Percentiles rank a stretch among this genome's conserved stretches.
Conservation (phyloP, 176 grass and related monocot species). For the Eleusine coracana region DNA sequence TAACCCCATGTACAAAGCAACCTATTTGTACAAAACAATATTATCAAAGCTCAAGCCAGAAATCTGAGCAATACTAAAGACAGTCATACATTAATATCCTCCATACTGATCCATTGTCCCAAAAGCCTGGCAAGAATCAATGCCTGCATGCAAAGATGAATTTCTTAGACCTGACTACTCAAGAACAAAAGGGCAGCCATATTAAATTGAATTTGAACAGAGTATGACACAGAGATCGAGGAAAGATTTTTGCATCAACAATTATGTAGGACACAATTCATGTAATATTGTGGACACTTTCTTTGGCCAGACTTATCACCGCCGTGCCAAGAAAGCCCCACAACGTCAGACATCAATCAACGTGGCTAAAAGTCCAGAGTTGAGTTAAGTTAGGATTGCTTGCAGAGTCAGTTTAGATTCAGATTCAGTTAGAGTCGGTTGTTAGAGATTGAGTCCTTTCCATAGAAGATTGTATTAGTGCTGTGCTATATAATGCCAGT, state of each 20-base stretch:
- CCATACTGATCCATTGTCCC: conserved; percentile 69
- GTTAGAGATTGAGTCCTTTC: no score
- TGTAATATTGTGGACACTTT: neutral
- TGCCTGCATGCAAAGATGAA: conserved; percentile 52
- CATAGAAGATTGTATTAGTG: no score
- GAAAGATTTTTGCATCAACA: neutral
- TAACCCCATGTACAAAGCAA: neutral
- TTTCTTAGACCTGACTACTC: neutral
- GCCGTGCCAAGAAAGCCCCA: no score
- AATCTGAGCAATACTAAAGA: conserved; percentile 6
- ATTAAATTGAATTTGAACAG: neutral
- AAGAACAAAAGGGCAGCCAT: neutral
- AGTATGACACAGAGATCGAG: neutral
- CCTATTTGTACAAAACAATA: neutral
- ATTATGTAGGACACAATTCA: conserved; percentile 19
- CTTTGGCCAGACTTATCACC: no score
- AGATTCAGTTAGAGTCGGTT: no score
- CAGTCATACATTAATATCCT: conserved; percentile 68
- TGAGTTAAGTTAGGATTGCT: no score
- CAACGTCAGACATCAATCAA: no score
- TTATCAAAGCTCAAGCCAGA: neutral
- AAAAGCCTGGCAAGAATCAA: conserved; percentile 89
- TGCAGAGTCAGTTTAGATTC: no score
- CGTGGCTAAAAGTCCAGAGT: no score
- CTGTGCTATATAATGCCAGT: no score